Base-by-base conservation (phyloP, 495 filamentous ascomycete genomes). In the Filosporella fistucella region DNA sequence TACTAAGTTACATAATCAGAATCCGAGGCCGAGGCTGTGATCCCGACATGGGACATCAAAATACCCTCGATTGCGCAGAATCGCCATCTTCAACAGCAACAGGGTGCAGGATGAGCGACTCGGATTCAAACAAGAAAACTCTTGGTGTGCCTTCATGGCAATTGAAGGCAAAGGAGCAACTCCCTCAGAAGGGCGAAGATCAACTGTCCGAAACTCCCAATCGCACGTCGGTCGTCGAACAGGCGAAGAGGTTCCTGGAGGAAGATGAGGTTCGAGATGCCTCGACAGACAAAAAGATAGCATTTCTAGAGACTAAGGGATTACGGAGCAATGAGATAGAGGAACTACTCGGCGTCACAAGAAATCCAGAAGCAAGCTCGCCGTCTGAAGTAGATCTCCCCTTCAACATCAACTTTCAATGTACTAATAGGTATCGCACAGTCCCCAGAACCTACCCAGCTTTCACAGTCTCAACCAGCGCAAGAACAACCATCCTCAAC, bases 261-360 rank as follows among this genome's bases (percentile, higher is more conserved):
- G 85, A 91, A 45, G 81, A 86, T 7, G 74, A 72, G n/a, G 86
- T 95, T 36, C 76, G 78, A 24, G 69, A 84, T 59, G 79, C 84
- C 9, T 70, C 85, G 1, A 71, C 72, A 35, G 84, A 87, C 42
- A 80, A 80, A 63, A 93, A 95, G 67, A 69, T 81, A 22, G 73
- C 76, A 2, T 96, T 96, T 50, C 68, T 97, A 7, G 76, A 84
- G 55, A 79, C 77, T 26, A 96, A 98, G 61, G 89, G 89, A 1
- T 64, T 96, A 6, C 74, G 66, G 2, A 62, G 71, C 3, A 67
- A 76, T 26, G 86, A 94, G 51, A 86, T 91, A 39, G 66, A 86
- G 46, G 67, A 70, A 23, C 69, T 95, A 10, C 60, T 93, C 17
- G 75, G 75, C 16, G 69, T 59, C 3, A 34, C 52, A 9, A 18